Evolutionary conservation across 2,329 filamentous ascomycete species (phyloP).

Genomic region (Zymoseptoria passerinii): DNA sequence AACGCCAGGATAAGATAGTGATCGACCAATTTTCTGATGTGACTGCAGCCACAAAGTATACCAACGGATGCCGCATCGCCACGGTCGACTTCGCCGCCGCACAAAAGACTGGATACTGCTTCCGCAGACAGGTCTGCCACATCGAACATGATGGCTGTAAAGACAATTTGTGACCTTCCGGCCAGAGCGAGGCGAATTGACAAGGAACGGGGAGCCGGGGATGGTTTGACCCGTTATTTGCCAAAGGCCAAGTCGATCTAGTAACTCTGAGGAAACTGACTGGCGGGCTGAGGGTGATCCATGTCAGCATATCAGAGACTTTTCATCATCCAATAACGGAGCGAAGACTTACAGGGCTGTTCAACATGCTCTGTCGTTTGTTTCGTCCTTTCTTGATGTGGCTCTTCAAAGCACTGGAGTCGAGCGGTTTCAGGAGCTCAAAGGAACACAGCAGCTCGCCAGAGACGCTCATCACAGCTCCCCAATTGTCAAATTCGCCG

Average conservation of each 20-base stretch:
- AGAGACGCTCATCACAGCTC: slow-evolving; percentile 96
- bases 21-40: background rate
- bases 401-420: slow-evolving; percentile 91
- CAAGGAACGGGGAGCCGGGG: background rate
- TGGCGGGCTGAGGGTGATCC: slow-evolving; percentile 35
- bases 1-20: background rate
- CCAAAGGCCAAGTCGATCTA: slow-evolving; percentile 24
- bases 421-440: slow-evolving; percentile 89
- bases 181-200: background rate
- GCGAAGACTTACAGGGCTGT: slow-evolving; percentile 74
- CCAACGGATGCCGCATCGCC: background rate
- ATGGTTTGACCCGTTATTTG: background rate
- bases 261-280: slow-evolving; percentile 45
- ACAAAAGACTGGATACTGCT: background rate
- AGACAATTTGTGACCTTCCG: background rate
- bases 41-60: background rate
- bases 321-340: too few relatives aligned
- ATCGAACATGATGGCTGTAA: background rate
- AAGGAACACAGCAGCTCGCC: slow-evolving; percentile 92
- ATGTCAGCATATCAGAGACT: slow-evolving; percentile 16
- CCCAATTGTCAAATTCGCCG: slow-evolving; percentile 98
- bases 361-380: slow-evolving; percentile 88
- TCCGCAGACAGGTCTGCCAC: background rate
- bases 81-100: background rate
- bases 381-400: slow-evolving; percentile 98